These are phyloP conservation scores for Flaveria trinervia DNA, from an alignment of 129 eudicot genomes.

Conservation along the genomic window DNA sequence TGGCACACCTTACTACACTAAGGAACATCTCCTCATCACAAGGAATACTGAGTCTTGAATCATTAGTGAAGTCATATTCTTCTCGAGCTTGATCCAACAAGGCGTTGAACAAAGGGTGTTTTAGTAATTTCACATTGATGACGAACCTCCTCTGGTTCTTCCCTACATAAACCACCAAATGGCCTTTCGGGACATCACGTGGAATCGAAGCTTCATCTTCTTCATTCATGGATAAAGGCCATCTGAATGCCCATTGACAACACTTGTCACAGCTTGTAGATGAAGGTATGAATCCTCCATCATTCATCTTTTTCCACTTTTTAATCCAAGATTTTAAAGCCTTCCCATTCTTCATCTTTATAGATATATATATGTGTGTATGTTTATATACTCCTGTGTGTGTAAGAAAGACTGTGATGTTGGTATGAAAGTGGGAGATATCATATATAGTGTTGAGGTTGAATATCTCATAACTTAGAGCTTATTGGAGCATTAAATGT, in stretches of 20 bases:
- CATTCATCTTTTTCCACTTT: slow-evolving; percentile 52
- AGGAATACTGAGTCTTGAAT: slow-evolving; percentile 49
- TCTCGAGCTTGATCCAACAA: slow-evolving; percentile 57
- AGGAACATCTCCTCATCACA: slow-evolving; percentile 53
- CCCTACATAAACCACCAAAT: slow-evolving; percentile 59
- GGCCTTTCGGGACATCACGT: slow-evolving; percentile 59
- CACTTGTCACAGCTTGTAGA: slow-evolving; percentile 42
- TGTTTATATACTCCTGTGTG: slow-evolving; percentile 20
- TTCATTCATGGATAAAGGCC: slow-evolving; percentile 44
- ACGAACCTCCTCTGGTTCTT: slow-evolving; percentile 48
- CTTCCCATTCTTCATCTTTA: slow-evolving; percentile 42
- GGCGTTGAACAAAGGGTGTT: slow-evolving; percentile 55
- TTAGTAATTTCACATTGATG: slow-evolving; percentile 49
- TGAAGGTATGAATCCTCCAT: slow-evolving; percentile 38
- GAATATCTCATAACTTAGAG: slow-evolving; percentile 34
- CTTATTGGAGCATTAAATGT: slow-evolving; percentile 40
- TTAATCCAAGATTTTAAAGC: slow-evolving; percentile 43
- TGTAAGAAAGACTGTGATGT: slow-evolving; percentile 33
- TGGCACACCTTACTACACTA: slow-evolving; percentile 47
- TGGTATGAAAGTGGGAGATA: slow-evolving; percentile 34
- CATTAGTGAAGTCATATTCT: slow-evolving; percentile 48
- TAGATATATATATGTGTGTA: not conserved
- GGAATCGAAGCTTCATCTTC: slow-evolving; percentile 48
- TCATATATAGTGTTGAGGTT: slow-evolving; percentile 42
- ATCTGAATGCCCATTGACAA: slow-evolving; percentile 46